Evolutionary conservation across 1,139 yeast species (phyloP), one percentile per base, ranked within the genome.

Genomic region (Yamadazyma dushanensis): DNA sequence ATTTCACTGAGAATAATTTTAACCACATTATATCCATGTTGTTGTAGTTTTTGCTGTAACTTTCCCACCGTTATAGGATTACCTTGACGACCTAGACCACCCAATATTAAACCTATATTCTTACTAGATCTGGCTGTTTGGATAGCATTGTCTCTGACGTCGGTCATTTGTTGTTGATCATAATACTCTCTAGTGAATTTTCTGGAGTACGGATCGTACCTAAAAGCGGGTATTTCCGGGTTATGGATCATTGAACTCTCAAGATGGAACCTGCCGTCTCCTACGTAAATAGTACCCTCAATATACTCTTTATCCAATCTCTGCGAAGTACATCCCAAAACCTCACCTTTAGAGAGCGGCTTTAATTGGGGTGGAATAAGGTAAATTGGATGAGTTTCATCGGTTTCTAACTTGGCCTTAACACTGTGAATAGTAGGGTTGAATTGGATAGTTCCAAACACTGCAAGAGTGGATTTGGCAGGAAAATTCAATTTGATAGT

Each of bases 31-130:
- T 78, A 75, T 1, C 94, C 94, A 11, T 70, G 70, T 8, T 54
- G 57, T 1, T 51, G 49, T 33, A 88, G 66, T 39, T 70, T 68
- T 5, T 56, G 51, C 57, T 89, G 88, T 28, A 90, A 56, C 49
- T 77, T 76, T 20, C 73, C 73, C 32, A 88, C 72, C 0, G 98
- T 90, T 17, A 75, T 66, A 4, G 92, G 77, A 53, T 83, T 89
- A 5, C 99, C 99, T 61, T 92, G 99, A 51, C 99, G 76, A 3
- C 99, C 99, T 36, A 92, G 66, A 0, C 97, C 95, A n/a, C 99
- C 99, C 16, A 94, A 63, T 19, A 92, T 85, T 13, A 92, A 66
- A 0, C 97, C 99, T 19, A 90, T 76, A 29, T 80, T 83, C 38
- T 73, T 70, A 0, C 89, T 90, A 8, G 55, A 53, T 1, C 88